A percentile compares a stretch with the other conserved stretches of the same genome.
Evolutionary conservation across 2,329 filamentous ascomycete genomes (phyloP).

Genomic region (Epichloe elymi): DNA sequence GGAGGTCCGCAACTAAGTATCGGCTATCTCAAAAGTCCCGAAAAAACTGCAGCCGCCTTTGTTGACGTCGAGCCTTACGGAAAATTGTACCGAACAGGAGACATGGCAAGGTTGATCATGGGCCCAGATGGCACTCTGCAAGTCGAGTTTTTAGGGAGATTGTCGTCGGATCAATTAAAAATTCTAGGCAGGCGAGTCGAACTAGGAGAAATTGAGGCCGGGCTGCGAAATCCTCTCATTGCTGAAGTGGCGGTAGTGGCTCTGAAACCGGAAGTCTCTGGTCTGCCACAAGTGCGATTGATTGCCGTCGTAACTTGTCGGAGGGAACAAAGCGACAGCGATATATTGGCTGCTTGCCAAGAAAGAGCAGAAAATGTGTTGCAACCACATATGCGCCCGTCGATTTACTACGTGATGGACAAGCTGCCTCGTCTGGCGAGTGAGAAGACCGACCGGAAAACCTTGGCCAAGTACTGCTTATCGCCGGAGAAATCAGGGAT

Average conservation of each 20-base stretch:
- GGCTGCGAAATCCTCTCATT: conserved; percentile 13
- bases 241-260: background rate
- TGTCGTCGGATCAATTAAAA: conserved; percentile 59
- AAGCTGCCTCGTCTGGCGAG: conserved; percentile 44
- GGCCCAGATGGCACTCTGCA: conserved; percentile 48
- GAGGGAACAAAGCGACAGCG: background rate
- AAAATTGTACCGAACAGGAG: conserved; percentile 57
- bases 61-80: conserved; percentile 51
- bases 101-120: conserved; percentile 27
- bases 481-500: background rate
- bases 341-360: background rate
- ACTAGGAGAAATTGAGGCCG: conserved; percentile 50
- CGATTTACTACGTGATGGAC: conserved; percentile 34
- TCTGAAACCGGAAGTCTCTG: background rate
- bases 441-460: conserved; percentile 46
- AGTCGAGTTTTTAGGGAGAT: conserved; percentile 44
- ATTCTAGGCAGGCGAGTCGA: conserved; percentile 63
- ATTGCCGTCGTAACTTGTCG: background rate
- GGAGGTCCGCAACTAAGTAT: conserved; percentile 59
- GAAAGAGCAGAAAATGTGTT: conserved; percentile 23
- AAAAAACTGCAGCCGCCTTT: conserved; percentile 48
- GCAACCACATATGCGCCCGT: conserved; percentile 48
- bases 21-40: conserved; percentile 53
- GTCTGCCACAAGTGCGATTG: background rate
- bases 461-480: background rate